Evolutionary conservation across 352 stramenopile genomes (phyloP).

Genomic region (Globisporangium orthogonon): DNA sequence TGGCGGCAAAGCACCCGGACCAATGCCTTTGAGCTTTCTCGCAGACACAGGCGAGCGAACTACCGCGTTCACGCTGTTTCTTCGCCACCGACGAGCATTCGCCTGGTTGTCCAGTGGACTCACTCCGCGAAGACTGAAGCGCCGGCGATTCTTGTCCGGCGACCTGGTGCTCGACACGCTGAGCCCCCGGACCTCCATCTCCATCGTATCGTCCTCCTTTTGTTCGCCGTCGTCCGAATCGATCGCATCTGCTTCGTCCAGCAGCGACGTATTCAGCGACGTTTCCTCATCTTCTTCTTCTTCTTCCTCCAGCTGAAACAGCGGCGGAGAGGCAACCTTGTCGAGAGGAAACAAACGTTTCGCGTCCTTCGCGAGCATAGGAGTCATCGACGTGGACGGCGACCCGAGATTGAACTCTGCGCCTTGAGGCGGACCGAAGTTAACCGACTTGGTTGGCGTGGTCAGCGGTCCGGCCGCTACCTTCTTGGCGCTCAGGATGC

Average conservation of each 20-base stretch:
- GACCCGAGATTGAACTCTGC: constrained; percentile 77
- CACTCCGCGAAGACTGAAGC: constrained; percentile 63
- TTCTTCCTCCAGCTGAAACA: constrained; percentile 25
- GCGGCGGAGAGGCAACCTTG: constrained; percentile 13
- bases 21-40: constrained; percentile 13
- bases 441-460: constrained; percentile 78
- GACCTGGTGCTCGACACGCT: constrained; percentile 17
- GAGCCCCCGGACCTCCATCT: constrained; percentile 1
- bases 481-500: constrained; percentile 76
- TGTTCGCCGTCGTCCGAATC: constrained; percentile 34
- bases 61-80: constrained; percentile 27
- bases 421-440: constrained; percentile 74
- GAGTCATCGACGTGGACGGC: constrained; percentile 84
- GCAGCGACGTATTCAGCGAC: constrained; percentile 76
- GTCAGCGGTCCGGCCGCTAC: constrained; percentile 22
- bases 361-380: constrained; percentile 57
- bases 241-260: constrained; percentile 65
- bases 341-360: constrained; percentile 63
- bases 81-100: constrained; percentile 47
- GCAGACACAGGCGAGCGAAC: constrained; percentile 11
- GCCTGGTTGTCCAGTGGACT: constrained; percentile 74
- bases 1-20: constrained; percentile 3
- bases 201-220: constrained; percentile 14
- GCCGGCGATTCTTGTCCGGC: constrained; percentile 29
- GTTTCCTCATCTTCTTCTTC: constrained; percentile 74